phyloP scores from a whole-genome alignment of 805 yeast genomes.

The Saccharomycopsis synnaedendra region DNA sequence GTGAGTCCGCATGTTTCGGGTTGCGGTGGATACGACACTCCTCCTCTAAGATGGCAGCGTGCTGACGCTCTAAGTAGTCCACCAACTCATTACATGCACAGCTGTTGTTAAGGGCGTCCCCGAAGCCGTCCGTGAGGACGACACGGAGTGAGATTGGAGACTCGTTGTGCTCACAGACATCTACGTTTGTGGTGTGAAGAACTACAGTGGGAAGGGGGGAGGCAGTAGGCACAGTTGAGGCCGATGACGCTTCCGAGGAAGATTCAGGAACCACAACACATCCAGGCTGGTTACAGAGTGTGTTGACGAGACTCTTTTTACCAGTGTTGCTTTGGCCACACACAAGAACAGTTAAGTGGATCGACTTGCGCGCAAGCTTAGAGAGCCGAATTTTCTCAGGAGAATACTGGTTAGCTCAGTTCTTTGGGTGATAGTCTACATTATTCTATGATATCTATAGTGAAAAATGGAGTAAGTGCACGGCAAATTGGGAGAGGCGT shows the following conservation, averaged over 20 bases:
- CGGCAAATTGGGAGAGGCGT: neutral
- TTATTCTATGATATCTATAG: too few species aligned
- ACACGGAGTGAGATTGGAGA: conserved; percentile 42
- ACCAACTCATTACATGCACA: conserved; percentile 37
- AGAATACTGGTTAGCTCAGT: conserved; percentile 13
- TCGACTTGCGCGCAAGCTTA: conserved; percentile 51
- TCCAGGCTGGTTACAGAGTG: conserved; percentile 31
- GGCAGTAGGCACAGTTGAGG: neutral
- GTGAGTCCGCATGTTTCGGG: conserved; percentile 67
- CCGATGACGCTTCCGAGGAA: neutral
- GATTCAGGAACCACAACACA: neutral
- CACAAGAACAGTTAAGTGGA: conserved; percentile 55
- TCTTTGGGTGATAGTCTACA: too few species aligned
- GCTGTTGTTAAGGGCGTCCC: conserved; percentile 57
- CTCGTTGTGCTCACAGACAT: conserved; percentile 46
- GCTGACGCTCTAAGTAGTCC: conserved; percentile 62
- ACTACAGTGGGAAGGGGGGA: neutral
- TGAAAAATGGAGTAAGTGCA: neutral
- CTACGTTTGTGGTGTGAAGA: conserved; percentile 21
- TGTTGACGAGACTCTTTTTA: conserved; percentile 60
- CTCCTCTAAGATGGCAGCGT: conserved; percentile 69
- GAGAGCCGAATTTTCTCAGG: conserved; percentile 39
- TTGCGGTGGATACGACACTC: conserved; percentile 81
- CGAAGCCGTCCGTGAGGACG: conserved; percentile 68
- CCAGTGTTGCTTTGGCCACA: conserved; percentile 70